Percentiles rank a stretch among this genome's conserved stretches.
phyloP scores from a whole-genome alignment of 805 yeast species.

The Suhomyces sp. region DNA sequence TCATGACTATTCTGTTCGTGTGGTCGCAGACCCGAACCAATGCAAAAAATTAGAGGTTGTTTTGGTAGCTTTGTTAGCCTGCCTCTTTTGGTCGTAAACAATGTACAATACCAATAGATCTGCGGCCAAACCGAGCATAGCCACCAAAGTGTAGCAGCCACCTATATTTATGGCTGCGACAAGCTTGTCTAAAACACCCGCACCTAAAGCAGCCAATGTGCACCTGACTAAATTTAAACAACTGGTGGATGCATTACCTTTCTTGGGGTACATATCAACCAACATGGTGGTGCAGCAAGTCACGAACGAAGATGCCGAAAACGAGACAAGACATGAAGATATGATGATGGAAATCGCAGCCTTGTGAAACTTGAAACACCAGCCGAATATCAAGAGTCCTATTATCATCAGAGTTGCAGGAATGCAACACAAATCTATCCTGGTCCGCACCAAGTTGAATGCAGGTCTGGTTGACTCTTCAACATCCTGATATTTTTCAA shows the following conservation, averaged over 20 bases:
- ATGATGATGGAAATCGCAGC: constrained; percentile 56
- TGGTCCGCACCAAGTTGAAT: constrained; percentile 53
- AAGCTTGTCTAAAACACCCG: constrained; percentile 67
- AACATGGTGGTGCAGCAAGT: constrained; percentile 60
- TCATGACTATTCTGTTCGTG: not conserved
- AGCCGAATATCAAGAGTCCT: constrained; percentile 59
- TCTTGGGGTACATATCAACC: constrained; percentile 69
- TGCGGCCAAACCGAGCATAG: constrained; percentile 38
- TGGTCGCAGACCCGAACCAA: not conserved
- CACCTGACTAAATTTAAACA: constrained; percentile 72
- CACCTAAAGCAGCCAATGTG: constrained; percentile 61
- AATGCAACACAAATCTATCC: constrained; percentile 43
- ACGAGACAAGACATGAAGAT: constrained; percentile 53
- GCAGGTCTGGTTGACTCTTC: constrained; percentile 13
- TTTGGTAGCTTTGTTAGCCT: not conserved
- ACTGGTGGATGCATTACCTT: constrained; percentile 71
- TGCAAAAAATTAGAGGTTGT: not conserved
- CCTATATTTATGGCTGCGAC: constrained; percentile 55
- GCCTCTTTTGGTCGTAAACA: not conserved
- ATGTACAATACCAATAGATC: constrained; percentile 1
- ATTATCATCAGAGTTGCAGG: constrained; percentile 43
- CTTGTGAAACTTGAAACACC: constrained; percentile 57
- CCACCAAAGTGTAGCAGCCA: constrained; percentile 74
- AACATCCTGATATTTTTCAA: constrained; percentile 19
- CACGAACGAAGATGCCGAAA: constrained; percentile 53